Conservation (phyloP, 2,329 filamentous ascomycete species). For the Nemania bipapillata region DNA sequence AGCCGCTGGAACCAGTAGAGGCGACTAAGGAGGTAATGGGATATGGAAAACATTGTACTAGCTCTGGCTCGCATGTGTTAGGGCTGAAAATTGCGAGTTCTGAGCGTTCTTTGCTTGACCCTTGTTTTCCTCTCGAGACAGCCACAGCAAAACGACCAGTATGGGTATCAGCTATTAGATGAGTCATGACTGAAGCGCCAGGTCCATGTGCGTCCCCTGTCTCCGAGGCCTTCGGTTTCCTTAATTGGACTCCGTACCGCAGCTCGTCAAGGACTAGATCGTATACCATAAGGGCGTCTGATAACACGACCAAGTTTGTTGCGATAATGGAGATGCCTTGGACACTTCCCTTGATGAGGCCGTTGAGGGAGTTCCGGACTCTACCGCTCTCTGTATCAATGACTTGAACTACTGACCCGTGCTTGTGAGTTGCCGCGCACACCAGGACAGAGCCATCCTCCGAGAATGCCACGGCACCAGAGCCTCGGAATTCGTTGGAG, state of each 20-base stretch:
- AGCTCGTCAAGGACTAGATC: conserved; percentile 84
- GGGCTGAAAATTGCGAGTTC: conserved; percentile 75
- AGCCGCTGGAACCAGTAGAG: conserved; percentile 73
- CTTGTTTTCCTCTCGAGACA: conserved; percentile 53
- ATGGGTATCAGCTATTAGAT: conserved; percentile 75
- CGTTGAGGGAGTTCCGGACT: conserved; percentile 73
- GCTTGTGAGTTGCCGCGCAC: conserved; percentile 66
- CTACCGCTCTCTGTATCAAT: conserved; percentile 77
- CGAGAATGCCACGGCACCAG: conserved; percentile 79
- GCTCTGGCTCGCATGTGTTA: conserved; percentile 67
- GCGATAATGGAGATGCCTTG: conserved; percentile 77
- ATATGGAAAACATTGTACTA: conserved; percentile 66
- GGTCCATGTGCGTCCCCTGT: conserved; percentile 49
- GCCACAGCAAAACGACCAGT: conserved; percentile 75
- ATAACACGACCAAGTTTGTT: conserved; percentile 78
- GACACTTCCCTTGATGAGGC: conserved; percentile 72
- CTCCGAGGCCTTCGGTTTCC: conserved; percentile 44
- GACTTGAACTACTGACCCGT: conserved; percentile 74
- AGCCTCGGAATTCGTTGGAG: conserved; percentile 51
- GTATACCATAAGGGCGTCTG: conserved; percentile 79
- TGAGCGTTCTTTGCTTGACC: conserved; percentile 58
- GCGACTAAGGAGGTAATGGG: conserved; percentile 75
- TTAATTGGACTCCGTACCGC: conserved; percentile 71
- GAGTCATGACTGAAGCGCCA: conserved; percentile 61
- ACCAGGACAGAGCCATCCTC: conserved; percentile 87